phyloP scores from a whole-genome alignment of 2,329 filamentous ascomycete species.

The Septoria linicola region DNA sequence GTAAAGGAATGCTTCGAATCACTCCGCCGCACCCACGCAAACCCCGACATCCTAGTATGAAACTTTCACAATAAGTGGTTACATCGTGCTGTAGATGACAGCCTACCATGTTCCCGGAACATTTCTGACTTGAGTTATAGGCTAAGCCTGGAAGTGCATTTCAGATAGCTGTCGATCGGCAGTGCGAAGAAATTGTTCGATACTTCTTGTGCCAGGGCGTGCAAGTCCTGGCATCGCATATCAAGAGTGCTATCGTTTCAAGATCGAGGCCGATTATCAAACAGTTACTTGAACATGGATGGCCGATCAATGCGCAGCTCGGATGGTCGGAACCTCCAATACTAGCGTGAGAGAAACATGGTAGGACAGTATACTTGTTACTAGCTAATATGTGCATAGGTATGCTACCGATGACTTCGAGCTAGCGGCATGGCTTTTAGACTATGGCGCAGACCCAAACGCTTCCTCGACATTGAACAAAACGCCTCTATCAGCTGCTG shows the following conservation, averaged over 20 bases:
- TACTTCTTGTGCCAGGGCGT: slow-evolving; percentile 8
- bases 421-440: slow-evolving; percentile 4
- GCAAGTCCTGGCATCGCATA: slow-evolving; percentile 2
- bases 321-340: slow-evolving; percentile 11
- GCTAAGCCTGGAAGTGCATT: slow-evolving; percentile 10
- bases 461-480: slow-evolving; percentile 4
- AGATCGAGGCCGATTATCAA: slow-evolving; percentile 3
- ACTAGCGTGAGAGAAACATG: slow-evolving; percentile 3
- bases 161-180: slow-evolving; percentile 9
- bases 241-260: slow-evolving; percentile 2
- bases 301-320: slow-evolving; percentile 8
- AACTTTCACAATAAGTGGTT: no score
- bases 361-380: not conserved
- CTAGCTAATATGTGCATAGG: slow-evolving; percentile 2
- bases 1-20: no score
- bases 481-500: slow-evolving; percentile 11
- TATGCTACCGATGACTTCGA: slow-evolving; percentile 6
- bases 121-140: no score
- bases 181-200: slow-evolving; percentile 7
- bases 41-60: no score
- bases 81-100: no score
- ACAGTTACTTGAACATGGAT: slow-evolving; percentile 8
- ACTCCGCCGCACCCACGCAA: no score
- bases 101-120: no score
- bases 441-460: slow-evolving; percentile 6